phyloP scores from a whole-genome alignment of 192 early-diverging fungal genomes.

The Dispira simplex region DNA sequence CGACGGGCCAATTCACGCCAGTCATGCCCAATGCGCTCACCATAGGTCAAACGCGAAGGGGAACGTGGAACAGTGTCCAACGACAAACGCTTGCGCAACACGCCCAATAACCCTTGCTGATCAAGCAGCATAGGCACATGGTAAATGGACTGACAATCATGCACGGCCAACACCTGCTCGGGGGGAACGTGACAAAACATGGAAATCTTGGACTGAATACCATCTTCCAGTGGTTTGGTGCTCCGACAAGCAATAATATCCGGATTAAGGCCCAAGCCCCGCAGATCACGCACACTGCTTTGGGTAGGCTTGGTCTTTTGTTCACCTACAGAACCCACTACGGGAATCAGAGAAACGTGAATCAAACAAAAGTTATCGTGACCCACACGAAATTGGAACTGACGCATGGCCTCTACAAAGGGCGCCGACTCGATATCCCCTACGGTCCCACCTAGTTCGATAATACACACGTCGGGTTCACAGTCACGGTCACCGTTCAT shows the following conservation, averaged over 20 bases:
- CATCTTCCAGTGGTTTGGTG: constrained; percentile 64
- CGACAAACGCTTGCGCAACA: constrained; percentile 64
- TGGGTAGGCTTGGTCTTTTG: constrained; percentile 99
- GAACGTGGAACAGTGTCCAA: constrained; percentile 39
- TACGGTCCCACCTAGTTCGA: constrained; percentile 96
- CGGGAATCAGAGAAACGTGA: constrained; percentile 93
- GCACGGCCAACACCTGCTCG: constrained; percentile 85
- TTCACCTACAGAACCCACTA: constrained; percentile 94
- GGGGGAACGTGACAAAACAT: constrained; percentile 99
- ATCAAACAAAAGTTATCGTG: constrained; percentile 96
- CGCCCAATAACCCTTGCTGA: constrained; percentile 71
- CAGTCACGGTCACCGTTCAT: constrained; percentile 21
- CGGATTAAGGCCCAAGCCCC: constrained; percentile 87
- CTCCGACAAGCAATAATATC: constrained; percentile 96
- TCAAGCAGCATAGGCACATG: constrained; percentile 88
- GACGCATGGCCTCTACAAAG: constrained; percentile 99
- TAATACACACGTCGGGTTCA: constrained; percentile 92
- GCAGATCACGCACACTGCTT: constrained; percentile 82
- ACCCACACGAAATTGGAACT: constrained; percentile 99
- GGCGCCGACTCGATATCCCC: constrained; percentile 99
- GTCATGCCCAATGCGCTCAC: constrained; percentile 53
- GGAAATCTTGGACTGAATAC: constrained; percentile 82
- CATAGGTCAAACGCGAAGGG: constrained; percentile 35
- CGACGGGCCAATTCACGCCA: constrained; percentile 72
- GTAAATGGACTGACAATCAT: constrained; percentile 93